phyloP scores from a whole-genome alignment of 768 basidiomycete genomes.

The Lactarius indigo region DNA sequence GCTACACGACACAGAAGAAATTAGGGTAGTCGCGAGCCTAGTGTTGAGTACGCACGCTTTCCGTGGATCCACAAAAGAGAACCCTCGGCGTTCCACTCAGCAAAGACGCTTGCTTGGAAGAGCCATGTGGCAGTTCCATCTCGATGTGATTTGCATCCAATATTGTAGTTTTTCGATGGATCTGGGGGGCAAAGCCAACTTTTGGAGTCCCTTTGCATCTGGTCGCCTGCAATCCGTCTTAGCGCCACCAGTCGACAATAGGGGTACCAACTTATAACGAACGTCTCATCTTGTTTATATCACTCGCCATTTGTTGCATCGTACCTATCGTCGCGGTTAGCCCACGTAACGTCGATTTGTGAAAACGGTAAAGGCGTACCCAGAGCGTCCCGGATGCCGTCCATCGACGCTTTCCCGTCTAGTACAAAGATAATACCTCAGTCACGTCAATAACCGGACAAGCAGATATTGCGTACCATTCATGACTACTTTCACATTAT shows the following conservation, averaged over 20 bases:
- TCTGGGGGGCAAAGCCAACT: slow-evolving; percentile 11
- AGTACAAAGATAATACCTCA: not conserved
- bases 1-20: not conserved
- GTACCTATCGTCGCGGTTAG: not conserved
- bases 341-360: not conserved
- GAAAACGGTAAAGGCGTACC: not conserved
- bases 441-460: not conserved
- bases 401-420: not conserved
- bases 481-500: not conserved
- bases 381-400: not conserved
- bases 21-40: not conserved
- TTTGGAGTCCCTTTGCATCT: not conserved
- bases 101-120: not conserved
- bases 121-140: slow-evolving; percentile 1
- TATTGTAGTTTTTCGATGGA: slow-evolving; percentile 5
- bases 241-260: not conserved
- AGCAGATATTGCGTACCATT: not conserved
- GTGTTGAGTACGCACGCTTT: not conserved
- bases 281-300: not conserved
- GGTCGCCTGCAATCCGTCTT: not conserved
- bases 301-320: not conserved
- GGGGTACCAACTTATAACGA: not conserved
- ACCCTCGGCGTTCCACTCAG: not conserved
- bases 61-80: slow-evolving; percentile 9
- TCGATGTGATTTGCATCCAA: not conserved